Conservation (phyloP, 345 rosid genomes). For the Dipteronia dyeriana region DNA sequence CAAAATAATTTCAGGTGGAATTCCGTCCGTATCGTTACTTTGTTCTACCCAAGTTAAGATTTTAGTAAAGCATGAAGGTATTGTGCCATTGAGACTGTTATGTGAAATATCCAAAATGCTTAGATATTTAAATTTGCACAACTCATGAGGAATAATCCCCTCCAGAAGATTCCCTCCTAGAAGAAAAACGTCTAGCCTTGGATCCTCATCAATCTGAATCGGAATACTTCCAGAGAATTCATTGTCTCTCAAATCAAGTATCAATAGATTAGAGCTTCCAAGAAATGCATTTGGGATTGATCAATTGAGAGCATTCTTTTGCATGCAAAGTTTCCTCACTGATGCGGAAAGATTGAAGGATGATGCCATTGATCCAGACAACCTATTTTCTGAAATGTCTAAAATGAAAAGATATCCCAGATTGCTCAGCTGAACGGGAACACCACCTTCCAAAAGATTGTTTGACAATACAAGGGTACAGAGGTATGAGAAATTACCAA, state of each 20-base stretch:
- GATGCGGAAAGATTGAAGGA: background rate
- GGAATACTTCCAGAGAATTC: background rate
- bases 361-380: background rate
- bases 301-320: background rate
- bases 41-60: background rate
- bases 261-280: rapidly evolving
- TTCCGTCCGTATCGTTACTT: too few relatives aligned
- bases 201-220: background rate
- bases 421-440: background rate
- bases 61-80: background rate
- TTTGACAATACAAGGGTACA: background rate
- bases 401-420: background rate
- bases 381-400: background rate
- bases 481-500: background rate
- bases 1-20: too few relatives aligned
- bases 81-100: background rate
- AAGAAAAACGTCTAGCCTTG: background rate
- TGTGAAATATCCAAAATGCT: background rate
- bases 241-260: background rate
- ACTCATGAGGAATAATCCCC: background rate
- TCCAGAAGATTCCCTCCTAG: background rate
- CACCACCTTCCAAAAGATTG: background rate
- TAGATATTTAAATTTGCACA: background rate
- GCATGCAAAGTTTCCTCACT: background rate
- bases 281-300: background rate